A percentile compares a stretch with the other conserved stretches of the same genome.
Conservation (phyloP, 805 yeast species). For the Candida odintsovae region DNA sequence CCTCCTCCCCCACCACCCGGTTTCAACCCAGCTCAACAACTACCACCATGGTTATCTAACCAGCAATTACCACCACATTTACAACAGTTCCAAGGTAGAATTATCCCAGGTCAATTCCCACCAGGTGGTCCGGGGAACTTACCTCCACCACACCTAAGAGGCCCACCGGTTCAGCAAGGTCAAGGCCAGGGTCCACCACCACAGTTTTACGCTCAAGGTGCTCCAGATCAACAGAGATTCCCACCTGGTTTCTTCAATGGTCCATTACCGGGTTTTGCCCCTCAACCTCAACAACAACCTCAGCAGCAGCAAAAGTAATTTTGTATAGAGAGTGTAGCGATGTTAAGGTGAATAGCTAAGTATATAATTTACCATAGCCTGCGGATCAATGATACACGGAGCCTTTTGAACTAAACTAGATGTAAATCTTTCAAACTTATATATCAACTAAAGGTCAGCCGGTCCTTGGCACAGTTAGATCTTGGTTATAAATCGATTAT, state of each 20-base stretch:
- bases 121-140: slow-evolving; percentile 14
- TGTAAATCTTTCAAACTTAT: background rate
- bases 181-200: slow-evolving; percentile 7
- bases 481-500: no score
- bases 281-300: slow-evolving; percentile 7
- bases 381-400: background rate
- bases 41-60: slow-evolving; percentile 14
- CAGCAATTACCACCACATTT: slow-evolving; percentile 9
- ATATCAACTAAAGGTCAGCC: no score
- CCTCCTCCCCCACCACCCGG: slow-evolving; percentile 12
- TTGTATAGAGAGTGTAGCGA: background rate
- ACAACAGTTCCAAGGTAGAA: background rate
- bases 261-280: slow-evolving; percentile 16
- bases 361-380: no score
- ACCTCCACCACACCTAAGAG: slow-evolving; percentile 15
- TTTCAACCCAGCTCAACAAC: slow-evolving; percentile 12
- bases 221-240: slow-evolving; percentile 9
- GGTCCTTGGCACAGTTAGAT: no score
- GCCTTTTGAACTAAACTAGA: background rate
- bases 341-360: background rate
- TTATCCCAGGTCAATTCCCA: slow-evolving; percentile 2
- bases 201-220: slow-evolving; percentile 4
- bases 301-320: slow-evolving; percentile 3
- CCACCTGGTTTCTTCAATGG: slow-evolving; percentile 21
- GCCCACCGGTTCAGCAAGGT: slow-evolving; percentile 2